Evolutionary conservation across 306 rosid genomes (phyloP), one percentile per base, ranked within the genome.

Genomic region (Prunus persica): DNA sequence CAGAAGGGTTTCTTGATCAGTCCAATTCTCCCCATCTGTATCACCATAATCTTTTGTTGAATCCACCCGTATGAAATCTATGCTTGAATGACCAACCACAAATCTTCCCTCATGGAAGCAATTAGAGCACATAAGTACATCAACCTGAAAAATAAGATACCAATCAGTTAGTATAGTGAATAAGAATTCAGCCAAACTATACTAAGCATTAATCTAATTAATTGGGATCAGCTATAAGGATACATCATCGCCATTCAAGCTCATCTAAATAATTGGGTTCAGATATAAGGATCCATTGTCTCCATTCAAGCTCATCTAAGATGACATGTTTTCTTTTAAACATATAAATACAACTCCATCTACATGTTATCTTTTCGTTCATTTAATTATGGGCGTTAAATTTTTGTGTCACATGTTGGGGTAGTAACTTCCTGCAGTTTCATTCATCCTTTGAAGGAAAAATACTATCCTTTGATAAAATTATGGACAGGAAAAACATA

Each of bases 101-200:
- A 84, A 91, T 80, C 89, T 92, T 66, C 99, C 99, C 79, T 88
- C 99, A 78, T 88, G 90, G 85, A 91, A 92, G 92, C 99, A 96
- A 80, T 87, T 88, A 43, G 87, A 79, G 84, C 99, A 96, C 46
- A 96, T 88, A 78, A 89, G 79, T 75, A 82, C 82, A 80, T 96
- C 99, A 86, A 87, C 88, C 98, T 96, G 98, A 60, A 70, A 80
- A 72, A 83, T 20, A 41, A 76, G 73, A 84, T 69, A 77, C 22
- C 45, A 65, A 78, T 83, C 66, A 84, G 78, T 63, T 45, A 78
- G 51, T 52, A 75, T 46, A 47, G 65, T 55, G 55, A 78, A 45
- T 66, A 51, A 14, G 50, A 76, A 34, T 51, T 49, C 71, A 58
- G 56, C 56, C 69, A 64, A 69, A 22, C 58, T 24, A 10, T 57